These are phyloP conservation scores for Thuja plicata DNA, from an alignment of 83 land plant species.

Conservation along the genomic window DNA sequence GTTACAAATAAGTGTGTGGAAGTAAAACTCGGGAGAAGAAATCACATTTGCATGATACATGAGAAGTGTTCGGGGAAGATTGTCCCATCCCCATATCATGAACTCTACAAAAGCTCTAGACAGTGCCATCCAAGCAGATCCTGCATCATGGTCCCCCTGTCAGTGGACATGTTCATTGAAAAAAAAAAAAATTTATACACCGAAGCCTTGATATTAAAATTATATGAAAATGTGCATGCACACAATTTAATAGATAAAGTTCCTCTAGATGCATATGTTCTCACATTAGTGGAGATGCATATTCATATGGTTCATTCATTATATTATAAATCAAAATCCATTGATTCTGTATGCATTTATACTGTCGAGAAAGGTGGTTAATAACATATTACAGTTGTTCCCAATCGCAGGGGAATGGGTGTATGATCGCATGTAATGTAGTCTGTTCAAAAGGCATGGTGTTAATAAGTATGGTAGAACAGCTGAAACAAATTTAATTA, in stretches of 20 bases:
- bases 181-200: too few relatives aligned
- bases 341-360: neutral
- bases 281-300: neutral
- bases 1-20: conserved; percentile 70
- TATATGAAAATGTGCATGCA: neutral
- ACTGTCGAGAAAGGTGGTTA: neutral
- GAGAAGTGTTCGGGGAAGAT: conserved; percentile 60
- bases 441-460: neutral
- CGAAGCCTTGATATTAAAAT: neutral
- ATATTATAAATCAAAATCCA: neutral
- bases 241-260: neutral
- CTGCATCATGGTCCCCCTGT: conserved; percentile 14
- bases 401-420: neutral
- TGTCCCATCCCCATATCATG: conserved; percentile 67
- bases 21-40: conserved; percentile 72
- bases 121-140: conserved; percentile 65
- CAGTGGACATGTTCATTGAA: neutral
- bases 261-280: neutral
- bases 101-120: conserved; percentile 64
- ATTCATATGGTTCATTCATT: neutral
- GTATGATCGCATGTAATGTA: neutral
- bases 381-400: neutral
- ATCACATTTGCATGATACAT: conserved; percentile 75
- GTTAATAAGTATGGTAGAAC: neutral
- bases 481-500: neutral